Conservation (phyloP, 2,329 filamentous ascomycete species). For the Colletotrichum musicola region DNA sequence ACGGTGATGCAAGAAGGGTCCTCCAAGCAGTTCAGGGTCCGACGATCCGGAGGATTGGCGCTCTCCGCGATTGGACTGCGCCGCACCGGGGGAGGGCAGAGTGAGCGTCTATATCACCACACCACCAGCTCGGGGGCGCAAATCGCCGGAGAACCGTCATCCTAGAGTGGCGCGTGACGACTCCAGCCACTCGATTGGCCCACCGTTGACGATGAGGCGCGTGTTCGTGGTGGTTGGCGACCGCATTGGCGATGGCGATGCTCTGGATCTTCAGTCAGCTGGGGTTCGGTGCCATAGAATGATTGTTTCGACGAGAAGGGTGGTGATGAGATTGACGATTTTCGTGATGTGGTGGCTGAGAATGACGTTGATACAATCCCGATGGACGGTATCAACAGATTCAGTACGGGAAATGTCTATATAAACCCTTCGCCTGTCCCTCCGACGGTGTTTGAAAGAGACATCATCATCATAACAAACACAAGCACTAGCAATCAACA, state of each 20-base stretch:
- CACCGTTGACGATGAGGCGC: background rate
- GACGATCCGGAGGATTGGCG: constrained; percentile 19
- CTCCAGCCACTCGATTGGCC: background rate
- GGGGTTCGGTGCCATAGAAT: background rate
- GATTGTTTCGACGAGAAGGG: background rate
- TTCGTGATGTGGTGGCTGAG: background rate
- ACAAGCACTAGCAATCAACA: background rate
- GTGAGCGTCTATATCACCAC: constrained; percentile 1
- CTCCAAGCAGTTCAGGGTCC: background rate
- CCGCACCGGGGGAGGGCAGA: constrained; percentile 1
- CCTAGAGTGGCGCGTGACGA: constrained; percentile 9
- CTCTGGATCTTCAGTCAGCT: constrained; percentile 23
- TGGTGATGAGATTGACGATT: background rate
- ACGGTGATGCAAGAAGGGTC: constrained; percentile 36
- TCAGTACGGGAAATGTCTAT: background rate
- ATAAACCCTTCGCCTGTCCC: background rate
- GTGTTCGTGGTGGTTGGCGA: background rate
- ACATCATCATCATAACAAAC: background rate
- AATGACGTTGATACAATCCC: background rate
- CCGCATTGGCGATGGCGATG: background rate
- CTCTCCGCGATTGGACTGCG: constrained; percentile 24
- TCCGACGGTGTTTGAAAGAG: no score
- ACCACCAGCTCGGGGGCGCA: background rate
- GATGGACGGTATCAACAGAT: background rate
- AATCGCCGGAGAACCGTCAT: constrained; percentile 13